Base-by-base conservation (phyloP, 2,329 filamentous ascomycete genomes). In the Colletotrichum sp. region DNA sequence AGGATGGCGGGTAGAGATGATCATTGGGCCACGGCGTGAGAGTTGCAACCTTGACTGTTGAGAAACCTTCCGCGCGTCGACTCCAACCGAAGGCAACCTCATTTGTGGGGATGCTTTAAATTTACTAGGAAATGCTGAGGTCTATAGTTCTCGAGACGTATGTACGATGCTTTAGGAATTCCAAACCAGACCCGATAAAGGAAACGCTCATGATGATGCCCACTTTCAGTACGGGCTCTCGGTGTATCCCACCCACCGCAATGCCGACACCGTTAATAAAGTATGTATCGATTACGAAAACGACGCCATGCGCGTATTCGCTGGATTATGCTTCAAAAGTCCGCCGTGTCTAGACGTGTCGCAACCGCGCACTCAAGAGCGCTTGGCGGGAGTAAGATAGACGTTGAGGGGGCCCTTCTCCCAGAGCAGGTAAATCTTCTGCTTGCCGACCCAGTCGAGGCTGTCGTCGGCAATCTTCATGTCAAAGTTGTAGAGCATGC, bases 401-500 rank as follows among this genome's bases (percentile, higher is more conserved):
- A 63, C 74, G 16, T 77, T 75, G 0, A 78, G 69, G 13, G 77
- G 68, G 0, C 65, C 75, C 26, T 76, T 76, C 44, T 76, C 75
- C 71, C 71, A 76, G 5, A 76, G 36, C n/a, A 76, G 13, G 28
- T 75, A 76, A 13, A 74, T 70, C 71, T 76, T 75, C 21, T 76
- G 75, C 7, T 36, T 57, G 60, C 79, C 71, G 7, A 86, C 83
- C 86, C 87, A 88, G 26, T 82, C 74, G 7, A 76, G 63, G 21
- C 83, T 82, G 26, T 84, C 82, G 12, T 83, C 78, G 6, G 78
- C 79, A 7, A 89, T 80, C 55, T 83, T 79, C 60, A 89, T 76
- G 70, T 90, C 88, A 71, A 90, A 90, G 34, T 86, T 85, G 71
- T 81, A 89, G 4, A 90, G 78, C 16, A 90, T 74, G 9, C 85